Percentiles rank a stretch among this genome's conserved stretches.
Evolutionary conservation across 2,329 filamentous ascomycete genomes (phyloP).

Genomic region (Cercospora beticola): DNA sequence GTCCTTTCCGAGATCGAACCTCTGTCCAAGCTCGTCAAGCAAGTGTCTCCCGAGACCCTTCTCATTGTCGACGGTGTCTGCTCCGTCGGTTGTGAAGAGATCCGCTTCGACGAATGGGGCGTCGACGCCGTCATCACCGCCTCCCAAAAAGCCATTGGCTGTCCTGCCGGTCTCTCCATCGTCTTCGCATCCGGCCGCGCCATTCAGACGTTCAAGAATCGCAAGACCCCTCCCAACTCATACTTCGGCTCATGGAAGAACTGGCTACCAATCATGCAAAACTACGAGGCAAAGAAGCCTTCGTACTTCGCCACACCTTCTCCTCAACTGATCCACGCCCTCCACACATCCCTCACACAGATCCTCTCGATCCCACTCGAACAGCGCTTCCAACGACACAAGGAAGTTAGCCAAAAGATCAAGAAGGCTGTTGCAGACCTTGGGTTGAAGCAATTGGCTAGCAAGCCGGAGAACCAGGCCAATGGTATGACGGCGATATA

Average conservation of each 20-base stretch:
- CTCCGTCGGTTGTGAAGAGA: slow-evolving; percentile 93
- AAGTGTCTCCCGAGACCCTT: slow-evolving; percentile 86
- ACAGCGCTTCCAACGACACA: slow-evolving; percentile 81
- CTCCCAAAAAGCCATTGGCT: slow-evolving; percentile 94
- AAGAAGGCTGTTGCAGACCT: slow-evolving; percentile 80
- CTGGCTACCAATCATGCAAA: slow-evolving; percentile 97
- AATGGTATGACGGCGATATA: slow-evolving; percentile 98
- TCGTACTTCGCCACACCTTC: slow-evolving; percentile 98
- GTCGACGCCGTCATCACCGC: slow-evolving; percentile 92
- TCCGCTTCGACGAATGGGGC: slow-evolving; percentile 92
- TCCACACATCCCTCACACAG: slow-evolving; percentile 84
- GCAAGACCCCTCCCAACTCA: slow-evolving; percentile 77
- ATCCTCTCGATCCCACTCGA: slow-evolving; percentile 78
- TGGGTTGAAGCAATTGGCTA: slow-evolving; percentile 82
- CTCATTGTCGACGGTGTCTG: slow-evolving; percentile 95
- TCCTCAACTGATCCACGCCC: slow-evolving; percentile 87
- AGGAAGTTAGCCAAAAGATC: slow-evolving; percentile 74
- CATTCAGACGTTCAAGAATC: slow-evolving; percentile 73
- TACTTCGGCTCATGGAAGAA: slow-evolving; percentile 98
- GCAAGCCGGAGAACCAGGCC: slow-evolving; percentile 84
- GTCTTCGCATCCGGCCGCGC: slow-evolving; percentile 89
- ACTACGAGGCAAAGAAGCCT: slow-evolving; percentile 96
- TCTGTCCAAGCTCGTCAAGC: slow-evolving; percentile 77
- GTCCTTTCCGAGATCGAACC: slow-evolving; percentile 88
- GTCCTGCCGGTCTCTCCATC: slow-evolving; percentile 90